A percentile compares a stretch with the other conserved stretches of the same genome.
These are phyloP conservation scores for Eleusine coracana DNA, from an alignment of 176 grass and related monocot genomes.

Conservation along the genomic window DNA sequence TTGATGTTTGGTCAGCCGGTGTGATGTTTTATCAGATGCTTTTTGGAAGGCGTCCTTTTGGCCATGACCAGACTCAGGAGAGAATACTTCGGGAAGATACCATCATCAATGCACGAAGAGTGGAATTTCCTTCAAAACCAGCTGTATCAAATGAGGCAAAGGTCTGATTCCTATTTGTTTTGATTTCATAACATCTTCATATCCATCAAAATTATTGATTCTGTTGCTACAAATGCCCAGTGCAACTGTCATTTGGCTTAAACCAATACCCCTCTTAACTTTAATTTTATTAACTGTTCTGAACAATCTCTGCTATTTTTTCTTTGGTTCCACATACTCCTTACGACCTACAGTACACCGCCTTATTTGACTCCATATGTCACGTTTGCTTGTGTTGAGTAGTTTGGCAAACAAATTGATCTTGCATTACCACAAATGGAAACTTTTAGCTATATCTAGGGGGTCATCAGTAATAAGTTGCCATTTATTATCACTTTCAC, in stretches of 20 bases:
- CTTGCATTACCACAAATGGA: slow-evolving; percentile 6
- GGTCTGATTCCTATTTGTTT: slow-evolving; percentile 49
- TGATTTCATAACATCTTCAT: slow-evolving; percentile 29
- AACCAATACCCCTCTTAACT: background rate
- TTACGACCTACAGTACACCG: background rate
- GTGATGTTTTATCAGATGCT: slow-evolving; percentile 99
- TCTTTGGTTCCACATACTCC: background rate
- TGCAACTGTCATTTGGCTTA: slow-evolving; percentile 23
- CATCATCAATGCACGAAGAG: slow-evolving; percentile 92
- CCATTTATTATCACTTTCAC: background rate
- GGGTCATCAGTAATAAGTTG: background rate
- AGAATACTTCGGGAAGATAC: slow-evolving; percentile 98
- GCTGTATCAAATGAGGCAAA: slow-evolving; percentile 91
- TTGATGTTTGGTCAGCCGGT: slow-evolving; percentile 99
- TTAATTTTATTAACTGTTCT: slow-evolving; percentile 19
- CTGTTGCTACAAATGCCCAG: slow-evolving; percentile 20
- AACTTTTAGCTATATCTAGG: background rate
- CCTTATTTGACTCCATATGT: slow-evolving; percentile 7
- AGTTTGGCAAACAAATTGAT: slow-evolving; percentile 27
- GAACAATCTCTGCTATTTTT: background rate
- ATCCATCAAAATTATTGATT: slow-evolving; percentile 12
- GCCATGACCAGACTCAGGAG: slow-evolving; percentile 98
- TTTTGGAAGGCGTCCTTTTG: slow-evolving; percentile 87
- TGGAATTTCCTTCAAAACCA: slow-evolving; percentile 95
- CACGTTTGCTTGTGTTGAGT: slow-evolving; percentile 9